Evolutionary conservation across 116 monocot genomes (phyloP).

Genomic region (Iris pallida): DNA sequence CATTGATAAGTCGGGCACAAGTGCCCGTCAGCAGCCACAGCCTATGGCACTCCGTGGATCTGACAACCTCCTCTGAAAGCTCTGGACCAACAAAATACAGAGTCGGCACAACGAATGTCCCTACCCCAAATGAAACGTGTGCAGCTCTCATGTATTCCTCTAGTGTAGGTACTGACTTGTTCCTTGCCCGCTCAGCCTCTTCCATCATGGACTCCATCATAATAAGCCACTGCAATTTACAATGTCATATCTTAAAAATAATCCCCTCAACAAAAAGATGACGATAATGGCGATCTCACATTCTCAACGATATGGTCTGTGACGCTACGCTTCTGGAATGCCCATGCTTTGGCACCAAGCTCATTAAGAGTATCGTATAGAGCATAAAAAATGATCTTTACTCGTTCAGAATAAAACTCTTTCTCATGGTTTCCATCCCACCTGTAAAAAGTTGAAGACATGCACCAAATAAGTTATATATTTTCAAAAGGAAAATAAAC

Average conservation of each 20-base stretch:
- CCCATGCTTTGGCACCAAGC: conserved; percentile 51
- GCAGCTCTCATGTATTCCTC: conserved; percentile 78
- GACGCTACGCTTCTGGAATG: conserved; percentile 39
- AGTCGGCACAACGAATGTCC: conserved; percentile 65
- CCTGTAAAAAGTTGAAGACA: conserved; percentile 28
- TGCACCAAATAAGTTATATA: too few relatives aligned
- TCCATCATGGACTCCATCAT: conserved; percentile 64
- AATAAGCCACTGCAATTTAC: conserved; percentile 58
- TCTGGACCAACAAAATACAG: conserved; percentile 67
- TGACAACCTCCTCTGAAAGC: conserved; percentile 39
- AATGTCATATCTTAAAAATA: background rate
- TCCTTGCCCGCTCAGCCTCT: conserved; percentile 61
- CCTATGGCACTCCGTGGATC: conserved; percentile 40
- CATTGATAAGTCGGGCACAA: conserved; percentile 77
- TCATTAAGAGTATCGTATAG: conserved; percentile 55
- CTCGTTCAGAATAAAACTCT: conserved; percentile 48
- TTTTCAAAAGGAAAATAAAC: background rate
- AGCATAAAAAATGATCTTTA: conserved; percentile 63
- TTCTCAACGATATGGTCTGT: conserved; percentile 54
- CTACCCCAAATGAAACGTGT: conserved; percentile 66
- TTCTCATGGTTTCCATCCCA: conserved; percentile 43
- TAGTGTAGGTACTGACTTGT: conserved; percentile 44
- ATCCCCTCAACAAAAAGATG: too few relatives aligned
- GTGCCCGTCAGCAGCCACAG: conserved; percentile 64
- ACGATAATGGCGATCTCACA: too few relatives aligned